Conservation (phyloP, 2,329 filamentous ascomycete genomes). For the Didymella exigua region DNA sequence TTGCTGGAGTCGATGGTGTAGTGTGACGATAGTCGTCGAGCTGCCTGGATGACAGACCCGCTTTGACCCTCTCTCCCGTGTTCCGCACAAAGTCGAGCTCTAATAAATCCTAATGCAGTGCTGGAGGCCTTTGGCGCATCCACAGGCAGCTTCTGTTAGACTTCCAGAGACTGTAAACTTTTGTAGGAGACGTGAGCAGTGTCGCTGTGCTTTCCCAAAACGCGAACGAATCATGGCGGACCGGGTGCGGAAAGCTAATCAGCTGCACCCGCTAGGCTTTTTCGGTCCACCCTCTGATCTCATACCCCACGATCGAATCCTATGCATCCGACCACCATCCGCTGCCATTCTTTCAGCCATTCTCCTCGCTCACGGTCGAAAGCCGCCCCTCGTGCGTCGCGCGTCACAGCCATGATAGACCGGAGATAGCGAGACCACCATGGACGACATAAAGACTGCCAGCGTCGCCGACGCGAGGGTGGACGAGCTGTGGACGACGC, state of each 20-base stretch:
- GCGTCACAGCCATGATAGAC: conserved; percentile 47
- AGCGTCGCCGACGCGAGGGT: conserved; percentile 81
- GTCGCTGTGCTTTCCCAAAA: no score
- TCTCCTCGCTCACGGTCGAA: conserved; percentile 26
- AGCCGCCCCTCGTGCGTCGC: conserved; percentile 30
- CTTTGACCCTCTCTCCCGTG: no score
- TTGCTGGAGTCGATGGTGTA: neutral
- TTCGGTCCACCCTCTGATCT: conserved; percentile 34
- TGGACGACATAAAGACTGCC: conserved; percentile 77
- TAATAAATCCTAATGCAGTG: no score
- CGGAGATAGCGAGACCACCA: conserved; percentile 55
- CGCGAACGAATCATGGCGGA: no score
- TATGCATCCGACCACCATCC: conserved; percentile 25
- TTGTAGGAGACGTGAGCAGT: no score
- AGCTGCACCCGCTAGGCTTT: conserved; percentile 28
- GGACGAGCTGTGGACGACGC: conserved; percentile 79
- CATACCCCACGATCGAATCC: conserved; percentile 37
- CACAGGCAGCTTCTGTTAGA: no score
- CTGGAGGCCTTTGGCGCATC: no score
- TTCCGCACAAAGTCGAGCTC: no score
- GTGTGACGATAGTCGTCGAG: conserved; percentile 7
- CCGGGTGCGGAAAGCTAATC: conserved; percentile 2
- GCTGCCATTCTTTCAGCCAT: conserved; percentile 27
- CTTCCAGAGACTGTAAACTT: no score
- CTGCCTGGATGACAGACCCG: no score